Base-by-base conservation (phyloP, 2,329 filamentous ascomycete genomes). In the Aspergillus tubingensis region DNA sequence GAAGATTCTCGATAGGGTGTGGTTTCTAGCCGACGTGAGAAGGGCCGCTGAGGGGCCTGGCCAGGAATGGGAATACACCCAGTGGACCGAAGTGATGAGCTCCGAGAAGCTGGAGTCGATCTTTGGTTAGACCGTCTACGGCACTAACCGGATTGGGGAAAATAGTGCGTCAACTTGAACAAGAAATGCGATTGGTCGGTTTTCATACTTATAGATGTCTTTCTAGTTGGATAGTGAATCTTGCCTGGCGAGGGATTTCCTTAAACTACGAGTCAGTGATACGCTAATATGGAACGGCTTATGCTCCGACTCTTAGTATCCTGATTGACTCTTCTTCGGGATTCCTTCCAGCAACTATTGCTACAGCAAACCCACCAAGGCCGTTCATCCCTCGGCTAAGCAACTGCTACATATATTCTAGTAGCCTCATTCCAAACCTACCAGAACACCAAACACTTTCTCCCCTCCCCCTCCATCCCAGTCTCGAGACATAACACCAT, bases 1-100 rank as follows among this genome's bases (percentile, higher is more conserved):
- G 50, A 56, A 58, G 13, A 61, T 61, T 21, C 44, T 61, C 11
- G 56, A 61, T 6, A 61, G 36, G 36, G 59, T 61, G 4, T 61
- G 55, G 59, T 38, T 36, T 7, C 19, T 11, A n/a, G 27, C 49
- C 10, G 55, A 47, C 27, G 3, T 58, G 7, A 23, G 32, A 13
- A 15, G 4, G 3, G 55, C 44, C 13, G 41, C 50, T 6, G 13
- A 32, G 38, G 19, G 2, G 4, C 8, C n/a, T 17, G 36, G 17
- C 3, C 17, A 17, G 48, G 6, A 21, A 23, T 8, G 15, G 15
- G 36, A 47, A 23, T 53, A 38, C 32, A 27, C 49, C 11, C 54
- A 56, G 7, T 56, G 54, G 54, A 47, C 17, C 5, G 54, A 56
- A n/a, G 54, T 56, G 13, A 56, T 56, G 54, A 23, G n/a, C 13